Percentiles rank a stretch among this genome's conserved stretches.
phyloP scores from a whole-genome alignment of 805 yeast species.

The Saccharomycopsis malanga region DNA sequence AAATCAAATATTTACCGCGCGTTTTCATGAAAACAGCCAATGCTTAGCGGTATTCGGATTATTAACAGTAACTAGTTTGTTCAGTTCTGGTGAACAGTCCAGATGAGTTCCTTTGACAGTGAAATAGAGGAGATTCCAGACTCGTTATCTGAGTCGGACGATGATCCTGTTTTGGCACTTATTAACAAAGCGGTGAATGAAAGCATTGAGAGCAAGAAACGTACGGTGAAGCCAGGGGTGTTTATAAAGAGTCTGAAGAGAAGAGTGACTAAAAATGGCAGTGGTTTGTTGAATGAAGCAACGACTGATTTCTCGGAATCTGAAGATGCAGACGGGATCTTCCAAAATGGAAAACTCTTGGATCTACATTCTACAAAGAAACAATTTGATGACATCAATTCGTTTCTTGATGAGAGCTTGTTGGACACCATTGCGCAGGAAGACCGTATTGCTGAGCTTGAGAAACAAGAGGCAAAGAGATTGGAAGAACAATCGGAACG shows the following conservation, averaged over 20 bases:
- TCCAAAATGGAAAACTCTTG: neutral
- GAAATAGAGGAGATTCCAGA: neutral
- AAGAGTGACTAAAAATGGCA: neutral
- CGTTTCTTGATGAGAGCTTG: slow-evolving; percentile 8
- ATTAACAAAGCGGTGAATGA: neutral
- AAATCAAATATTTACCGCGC: too few species aligned
- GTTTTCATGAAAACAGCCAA: too few species aligned
- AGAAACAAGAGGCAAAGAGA: neutral
- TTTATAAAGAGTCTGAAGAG: neutral
- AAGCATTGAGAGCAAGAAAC: neutral
- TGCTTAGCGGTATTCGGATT: too few species aligned
- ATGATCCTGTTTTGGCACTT: neutral
- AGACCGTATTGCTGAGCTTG: slow-evolving; percentile 3
- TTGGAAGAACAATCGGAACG: neutral
- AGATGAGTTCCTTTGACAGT: too few species aligned
- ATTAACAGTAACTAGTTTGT: too few species aligned
- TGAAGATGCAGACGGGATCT: neutral
- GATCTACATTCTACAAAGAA: neutral
- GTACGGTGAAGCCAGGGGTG: neutral
- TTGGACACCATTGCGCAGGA: slow-evolving; percentile 9
- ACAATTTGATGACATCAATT: neutral
- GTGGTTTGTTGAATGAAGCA: neutral
- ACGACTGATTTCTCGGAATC: neutral
- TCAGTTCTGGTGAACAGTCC: too few species aligned
- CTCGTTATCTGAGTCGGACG: neutral